Base-by-base conservation (phyloP, 2,329 filamentous ascomycete species). In the Phialophora tarda region DNA sequence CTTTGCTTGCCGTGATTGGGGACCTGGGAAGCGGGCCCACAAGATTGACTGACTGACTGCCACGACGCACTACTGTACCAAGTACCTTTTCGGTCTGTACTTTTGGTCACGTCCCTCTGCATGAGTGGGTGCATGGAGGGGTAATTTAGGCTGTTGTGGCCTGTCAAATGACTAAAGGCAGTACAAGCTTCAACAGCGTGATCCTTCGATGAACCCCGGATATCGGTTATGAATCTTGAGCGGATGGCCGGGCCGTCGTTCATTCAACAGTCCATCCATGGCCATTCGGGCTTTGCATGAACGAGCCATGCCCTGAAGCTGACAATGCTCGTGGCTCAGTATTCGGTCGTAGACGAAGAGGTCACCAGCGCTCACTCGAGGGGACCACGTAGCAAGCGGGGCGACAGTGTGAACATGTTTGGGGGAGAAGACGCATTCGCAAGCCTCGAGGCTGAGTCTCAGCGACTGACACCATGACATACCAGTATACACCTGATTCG, bases 401-500 rank as follows among this genome's bases (percentile, higher is more conserved):
- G 48, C 48, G 4, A 12, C 56, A 5, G 7, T 8, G 12, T 23
- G 55, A 58, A 24, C 28, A 3, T 41, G 32, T 28, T 23, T 23
- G 21, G 7, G 50, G 50, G 1, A 30, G 14, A 26, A 47, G 41
- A 54, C n/a, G 28, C 11, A 34, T 54, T 64, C 62, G 62, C 62
- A 64, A 64, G 55, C 28, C 32, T 32, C 23, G 58, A 66, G 60
- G 64, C 60, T 66, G 55, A 63, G 64, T 55, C 28, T 38, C 11
- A 66, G 26, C 44, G 7, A 21, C 8, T 50, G 12, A 50, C 47
- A 60, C 17, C 23, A 41, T 24, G 32, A 41, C 55, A 24, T 32
- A 54, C 17, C 51, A 34, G 28, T 1, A 4, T 2, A 47, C 32
- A 47, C 50, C 48, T 53, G 34, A 34, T 54, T 61, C 44, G 47